Evolutionary conservation across 2,329 filamentous ascomycete species (phyloP), one percentile per base, ranked within the genome.

Genomic region (Pestalotiopsis fici): DNA sequence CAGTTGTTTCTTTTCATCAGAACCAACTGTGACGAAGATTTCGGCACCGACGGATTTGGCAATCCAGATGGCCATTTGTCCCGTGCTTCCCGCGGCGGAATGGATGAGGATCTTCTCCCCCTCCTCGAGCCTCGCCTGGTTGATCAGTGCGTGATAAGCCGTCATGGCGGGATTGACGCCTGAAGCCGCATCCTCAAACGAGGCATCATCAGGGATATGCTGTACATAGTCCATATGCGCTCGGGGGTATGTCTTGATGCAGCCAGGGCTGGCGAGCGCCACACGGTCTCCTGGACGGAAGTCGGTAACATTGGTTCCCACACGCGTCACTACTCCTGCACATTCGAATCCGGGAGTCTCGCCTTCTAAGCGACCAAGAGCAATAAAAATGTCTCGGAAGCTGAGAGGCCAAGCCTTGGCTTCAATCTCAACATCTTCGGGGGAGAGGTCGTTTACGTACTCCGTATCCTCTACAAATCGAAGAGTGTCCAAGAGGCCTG

Each of bases 221-320:
- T 74, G 73, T 3, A 73, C 71, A 61, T 75, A 75, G 1, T 69
- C 65, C 3, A 67, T 73, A 59, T 70, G 73, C 1, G 73, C 72
- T 7, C 76, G 73, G 9, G 71, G 69, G 12, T 64, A 66, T 2
- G 74, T 77, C n/a, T 74, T 71, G 28, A 75, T 74, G 15, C 71
- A 74, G 18, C 71, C 72, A 81, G 83, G 65, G 74, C 78, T 77
- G 11, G 86, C 77, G 18, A 79, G 79, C 47, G 73, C 74, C 2
- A 78, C 74, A 18, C 72, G 71, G 69, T 77, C 74, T 15, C 76
- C 75, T 3, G 74, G 65, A 21, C 67, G n/a, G 23, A 78, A 57
- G 13, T 69, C 72, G 65, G 64, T 71, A 21, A 76, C 74, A 27
- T 69, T 66, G 13, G 70, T 64, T 11, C 75, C 75, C 4, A 76